Conservation (phyloP, 176 grass and related monocot species). For the Dendrocalamus sinicus region DNA sequence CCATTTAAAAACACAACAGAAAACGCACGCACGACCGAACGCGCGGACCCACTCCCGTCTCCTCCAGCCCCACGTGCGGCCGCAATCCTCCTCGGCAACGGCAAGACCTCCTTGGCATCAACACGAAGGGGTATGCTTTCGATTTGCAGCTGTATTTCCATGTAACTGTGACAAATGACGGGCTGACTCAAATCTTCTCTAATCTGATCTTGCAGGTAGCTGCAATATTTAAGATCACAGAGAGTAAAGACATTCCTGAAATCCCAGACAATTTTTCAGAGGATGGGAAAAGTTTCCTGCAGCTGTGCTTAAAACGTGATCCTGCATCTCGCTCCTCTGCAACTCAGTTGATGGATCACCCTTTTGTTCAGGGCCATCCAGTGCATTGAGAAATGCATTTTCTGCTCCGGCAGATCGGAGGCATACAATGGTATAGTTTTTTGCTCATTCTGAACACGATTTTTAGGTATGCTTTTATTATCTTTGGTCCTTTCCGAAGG, state of each 20-base stretch:
- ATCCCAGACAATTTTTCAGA: conserved; percentile 74
- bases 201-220: conserved; percentile 72
- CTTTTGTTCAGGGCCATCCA: conserved; percentile 85
- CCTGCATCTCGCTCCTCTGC: conserved; percentile 74
- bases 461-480: conserved; percentile 26
- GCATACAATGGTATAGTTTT: conserved; percentile 46
- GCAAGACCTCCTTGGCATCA: conserved; percentile 93
- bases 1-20: no score
- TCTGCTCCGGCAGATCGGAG: conserved; percentile 49
- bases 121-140: conserved; percentile 80
- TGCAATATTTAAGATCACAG: conserved; percentile 99
- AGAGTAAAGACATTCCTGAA: conserved; percentile 97
- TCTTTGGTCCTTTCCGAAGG: background rate
- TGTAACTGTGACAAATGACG: conserved; percentile 14
- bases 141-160: conserved; percentile 46
- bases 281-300: conserved; percentile 81
- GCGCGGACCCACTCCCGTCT: no score
- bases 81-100: conserved; percentile 45
- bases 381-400: conserved; percentile 45
- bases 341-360: conserved; percentile 76
- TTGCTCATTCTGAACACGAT: background rate
- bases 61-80: no score
- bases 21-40: no score
- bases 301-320: conserved; percentile 74
- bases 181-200: background rate